Evolutionary conservation across 345 rosid genomes (phyloP).

Genomic region (Eucalyptus leucophloia): DNA sequence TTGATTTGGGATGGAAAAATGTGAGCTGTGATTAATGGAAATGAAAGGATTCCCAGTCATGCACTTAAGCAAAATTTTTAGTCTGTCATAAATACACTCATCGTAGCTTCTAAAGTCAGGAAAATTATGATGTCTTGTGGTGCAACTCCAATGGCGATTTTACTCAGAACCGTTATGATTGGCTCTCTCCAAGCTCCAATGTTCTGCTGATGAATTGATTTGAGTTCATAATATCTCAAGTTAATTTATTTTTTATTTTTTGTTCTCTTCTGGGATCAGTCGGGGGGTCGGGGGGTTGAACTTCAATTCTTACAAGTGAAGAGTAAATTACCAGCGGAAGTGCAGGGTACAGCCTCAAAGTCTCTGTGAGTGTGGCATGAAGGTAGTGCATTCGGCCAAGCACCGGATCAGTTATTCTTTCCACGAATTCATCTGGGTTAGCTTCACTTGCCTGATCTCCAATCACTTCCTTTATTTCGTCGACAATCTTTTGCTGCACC

Average conservation of each 20-base stretch:
- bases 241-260: neutral
- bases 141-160: neutral
- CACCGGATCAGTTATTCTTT: slow-evolving; percentile 20
- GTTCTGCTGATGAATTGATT: neutral
- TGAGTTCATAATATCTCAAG: neutral
- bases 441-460: neutral
- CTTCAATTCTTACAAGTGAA: neutral
- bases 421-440: slow-evolving; percentile 18
- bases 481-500: slow-evolving; percentile 50
- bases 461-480: slow-evolving; percentile 39
- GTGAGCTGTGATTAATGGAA: neutral
- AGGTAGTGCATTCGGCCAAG: slow-evolving; percentile 70
- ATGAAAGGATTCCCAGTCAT: neutral
- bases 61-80: neutral
- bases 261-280: neutral
- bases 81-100: neutral
- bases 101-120: neutral
- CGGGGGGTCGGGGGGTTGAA: neutral
- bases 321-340: slow-evolving; percentile 11
- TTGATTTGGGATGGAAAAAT: neutral
- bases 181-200: neutral
- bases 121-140: neutral
- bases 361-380: slow-evolving; percentile 69
- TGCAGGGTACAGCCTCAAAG: slow-evolving; percentile 28
- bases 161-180: neutral